phyloP scores from a whole-genome alignment of 1,284 basidiomycete genomes.

The Xanthoconium separans region DNA sequence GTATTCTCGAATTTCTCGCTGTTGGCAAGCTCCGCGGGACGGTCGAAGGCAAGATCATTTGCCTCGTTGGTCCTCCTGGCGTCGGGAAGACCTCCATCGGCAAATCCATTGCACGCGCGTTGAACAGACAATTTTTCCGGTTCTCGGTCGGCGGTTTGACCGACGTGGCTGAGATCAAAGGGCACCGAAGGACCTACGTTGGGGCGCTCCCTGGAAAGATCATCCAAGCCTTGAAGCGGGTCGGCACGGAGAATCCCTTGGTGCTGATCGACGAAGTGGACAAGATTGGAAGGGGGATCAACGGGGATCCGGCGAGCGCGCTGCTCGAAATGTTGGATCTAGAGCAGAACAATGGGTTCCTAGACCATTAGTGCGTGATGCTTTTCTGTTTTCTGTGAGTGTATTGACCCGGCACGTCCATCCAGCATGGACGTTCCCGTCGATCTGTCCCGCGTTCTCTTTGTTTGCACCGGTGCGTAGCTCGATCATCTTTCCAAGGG shows the following conservation, averaged over 20 bases:
- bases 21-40: conserved; percentile 96
- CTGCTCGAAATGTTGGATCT: conserved; percentile 98
- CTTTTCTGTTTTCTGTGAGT: background rate
- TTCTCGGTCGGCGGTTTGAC: conserved; percentile 97
- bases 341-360: conserved; percentile 94
- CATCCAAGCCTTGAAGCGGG: conserved; percentile 95
- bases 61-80: conserved; percentile 94
- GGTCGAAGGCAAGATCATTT: conserved; percentile 98
- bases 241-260: conserved; percentile 95
- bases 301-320: conserved; percentile 94
- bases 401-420: conserved; percentile 30
- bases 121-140: conserved; percentile 89
- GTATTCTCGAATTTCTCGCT: conserved; percentile 97
- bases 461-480: conserved; percentile 84
- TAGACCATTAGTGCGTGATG: conserved; percentile 86
- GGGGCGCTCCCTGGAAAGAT: conserved; percentile 97
- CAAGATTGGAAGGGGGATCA: conserved; percentile 95
- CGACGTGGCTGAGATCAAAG: conserved; percentile 99
- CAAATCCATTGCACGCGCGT: conserved; percentile 89
- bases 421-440: conserved; percentile 93
- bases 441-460: conserved; percentile 93
- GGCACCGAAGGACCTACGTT: conserved; percentile 95
- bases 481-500: background rate
- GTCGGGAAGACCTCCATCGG: conserved; percentile 96
- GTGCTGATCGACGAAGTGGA: conserved; percentile 98